A percentile compares a stretch with the other conserved stretches of the same genome.
Conservation (phyloP, 306 rosid species). For the Ormosia emarginata region DNA sequence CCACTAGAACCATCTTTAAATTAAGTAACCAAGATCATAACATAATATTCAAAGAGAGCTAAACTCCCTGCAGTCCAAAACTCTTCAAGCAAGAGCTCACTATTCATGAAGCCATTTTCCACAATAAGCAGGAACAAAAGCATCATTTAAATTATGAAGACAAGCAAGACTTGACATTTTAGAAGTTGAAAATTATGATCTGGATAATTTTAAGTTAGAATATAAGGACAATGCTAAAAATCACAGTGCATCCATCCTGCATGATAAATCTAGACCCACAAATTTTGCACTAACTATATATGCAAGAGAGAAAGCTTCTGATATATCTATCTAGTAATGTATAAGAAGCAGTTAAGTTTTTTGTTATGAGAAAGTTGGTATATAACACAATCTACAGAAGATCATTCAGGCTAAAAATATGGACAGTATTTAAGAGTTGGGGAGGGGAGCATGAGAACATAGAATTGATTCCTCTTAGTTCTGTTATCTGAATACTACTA, state of each 20-base stretch:
- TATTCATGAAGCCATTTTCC: conserved; percentile 2
- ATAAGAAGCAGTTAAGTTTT: background rate
- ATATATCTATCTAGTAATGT: background rate
- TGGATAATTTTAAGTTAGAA: background rate
- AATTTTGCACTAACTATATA: background rate
- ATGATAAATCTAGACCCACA: background rate
- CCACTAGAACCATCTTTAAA: background rate
- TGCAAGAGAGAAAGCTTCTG: background rate
- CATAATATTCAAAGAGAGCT: background rate
- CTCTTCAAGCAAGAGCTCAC: background rate
- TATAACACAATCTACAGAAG: conserved; percentile 1
- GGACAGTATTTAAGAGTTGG: background rate
- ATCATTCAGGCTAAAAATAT: background rate
- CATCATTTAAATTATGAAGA: background rate
- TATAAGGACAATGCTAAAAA: background rate
- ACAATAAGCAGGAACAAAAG: background rate
- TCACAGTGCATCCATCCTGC: background rate
- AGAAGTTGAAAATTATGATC: background rate
- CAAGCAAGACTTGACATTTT: background rate
- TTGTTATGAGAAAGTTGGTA: background rate
- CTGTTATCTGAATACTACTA: background rate
- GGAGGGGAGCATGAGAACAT: background rate
- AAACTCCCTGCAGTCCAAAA: background rate
- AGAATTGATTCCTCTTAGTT: background rate
- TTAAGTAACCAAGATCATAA: background rate